Evolutionary conservation across 176 grass and related monocot species (phyloP).

Genomic region (Poa annua): DNA sequence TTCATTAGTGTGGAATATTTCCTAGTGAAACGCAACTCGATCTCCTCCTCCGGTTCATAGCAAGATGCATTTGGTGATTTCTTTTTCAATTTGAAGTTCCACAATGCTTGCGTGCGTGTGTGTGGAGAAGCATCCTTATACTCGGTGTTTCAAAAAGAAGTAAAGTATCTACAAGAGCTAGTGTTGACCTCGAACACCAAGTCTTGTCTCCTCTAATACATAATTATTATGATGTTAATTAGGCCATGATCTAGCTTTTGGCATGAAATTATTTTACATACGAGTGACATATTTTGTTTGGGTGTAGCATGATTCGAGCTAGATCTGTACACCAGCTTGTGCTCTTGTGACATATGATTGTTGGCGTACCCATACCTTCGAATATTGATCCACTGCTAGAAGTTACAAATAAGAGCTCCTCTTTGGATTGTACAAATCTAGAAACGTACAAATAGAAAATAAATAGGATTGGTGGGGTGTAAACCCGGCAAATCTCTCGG

Average conservation of each 20-base stretch:
- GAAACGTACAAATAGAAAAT: too few relatives aligned
- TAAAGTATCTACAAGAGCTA: not conserved
- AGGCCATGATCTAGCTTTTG: not conserved
- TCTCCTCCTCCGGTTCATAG: too few relatives aligned
- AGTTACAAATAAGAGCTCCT: not conserved
- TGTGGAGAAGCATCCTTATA: too few relatives aligned
- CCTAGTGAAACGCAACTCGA: not conserved
- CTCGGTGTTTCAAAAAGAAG: too few relatives aligned
- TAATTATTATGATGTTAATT: not conserved
- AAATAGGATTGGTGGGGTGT: too few relatives aligned
- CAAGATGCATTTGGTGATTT: too few relatives aligned
- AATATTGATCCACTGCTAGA: too few relatives aligned
- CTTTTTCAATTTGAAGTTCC: too few relatives aligned
- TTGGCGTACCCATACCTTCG: not conserved
- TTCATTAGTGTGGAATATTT: not conserved
- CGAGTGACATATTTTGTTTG: not conserved
- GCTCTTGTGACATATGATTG: not conserved
- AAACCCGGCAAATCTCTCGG: too few relatives aligned
- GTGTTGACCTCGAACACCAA: not conserved
- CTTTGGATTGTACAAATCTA: too few relatives aligned
- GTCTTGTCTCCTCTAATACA: not conserved
- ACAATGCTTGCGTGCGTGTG: too few relatives aligned
- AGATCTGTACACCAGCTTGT: not conserved
- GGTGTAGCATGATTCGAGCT: not conserved
- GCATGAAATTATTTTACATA: not conserved